Conservation (phyloP, 116 monocot genomes). For the Papilionanthe hybrid region DNA sequence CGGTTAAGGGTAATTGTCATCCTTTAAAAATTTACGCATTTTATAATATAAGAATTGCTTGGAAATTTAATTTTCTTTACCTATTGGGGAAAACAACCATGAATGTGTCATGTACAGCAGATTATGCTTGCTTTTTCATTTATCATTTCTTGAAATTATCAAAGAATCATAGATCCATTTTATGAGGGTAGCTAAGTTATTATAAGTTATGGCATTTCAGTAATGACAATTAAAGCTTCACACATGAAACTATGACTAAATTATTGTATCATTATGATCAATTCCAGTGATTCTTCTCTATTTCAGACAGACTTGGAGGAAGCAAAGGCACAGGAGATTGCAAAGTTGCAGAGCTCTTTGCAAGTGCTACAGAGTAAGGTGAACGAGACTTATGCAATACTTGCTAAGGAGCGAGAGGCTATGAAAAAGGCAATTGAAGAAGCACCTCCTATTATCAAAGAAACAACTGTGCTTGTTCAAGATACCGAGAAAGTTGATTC, state of each 20-base stretch:
- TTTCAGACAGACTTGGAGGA: slow-evolving; percentile 86
- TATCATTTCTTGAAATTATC: not conserved
- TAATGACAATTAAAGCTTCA: not conserved
- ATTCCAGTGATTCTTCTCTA: not conserved
- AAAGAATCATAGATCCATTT: not conserved
- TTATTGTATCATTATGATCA: slow-evolving; percentile 1
- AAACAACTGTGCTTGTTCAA: slow-evolving; percentile 81
- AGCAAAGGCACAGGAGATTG: slow-evolving; percentile 83
- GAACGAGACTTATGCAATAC: slow-evolving; percentile 61
- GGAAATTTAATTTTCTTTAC: not conserved
- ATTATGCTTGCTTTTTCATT: not conserved
- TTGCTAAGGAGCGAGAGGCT: slow-evolving; percentile 75
- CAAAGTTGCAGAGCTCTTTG: slow-evolving; percentile 71
- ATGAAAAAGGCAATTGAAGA: slow-evolving; percentile 69
- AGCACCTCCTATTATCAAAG: slow-evolving; percentile 78
- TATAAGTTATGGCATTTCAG: not conserved
- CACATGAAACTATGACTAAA: not conserved
- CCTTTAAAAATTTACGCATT: not conserved
- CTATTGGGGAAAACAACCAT: not conserved
- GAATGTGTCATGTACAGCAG: not conserved
- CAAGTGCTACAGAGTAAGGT: slow-evolving; percentile 71
- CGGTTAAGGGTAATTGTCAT: slow-evolving; percentile 65
- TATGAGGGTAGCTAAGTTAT: not conserved
- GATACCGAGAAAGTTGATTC: slow-evolving; percentile 78
- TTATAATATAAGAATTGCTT: not conserved